These are phyloP conservation scores for Lolium rigidum DNA, from an alignment of 176 grass and related monocot species.

Conservation along the genomic window DNA sequence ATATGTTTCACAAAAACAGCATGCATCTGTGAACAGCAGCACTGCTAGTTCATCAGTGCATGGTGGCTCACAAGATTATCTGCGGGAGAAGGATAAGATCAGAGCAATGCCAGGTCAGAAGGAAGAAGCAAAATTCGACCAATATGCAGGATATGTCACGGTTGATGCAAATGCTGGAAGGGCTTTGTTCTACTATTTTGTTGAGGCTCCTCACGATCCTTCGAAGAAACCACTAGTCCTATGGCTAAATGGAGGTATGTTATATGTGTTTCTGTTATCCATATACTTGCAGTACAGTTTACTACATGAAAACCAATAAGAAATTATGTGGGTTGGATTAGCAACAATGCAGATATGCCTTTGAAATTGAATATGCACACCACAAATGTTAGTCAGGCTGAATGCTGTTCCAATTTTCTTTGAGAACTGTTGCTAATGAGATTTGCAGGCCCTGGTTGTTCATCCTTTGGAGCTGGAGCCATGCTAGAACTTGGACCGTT, in stretches of 20 bases:
- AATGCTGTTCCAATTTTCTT: not conserved
- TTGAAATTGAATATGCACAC: conserved; percentile 21
- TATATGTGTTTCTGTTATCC: not conserved
- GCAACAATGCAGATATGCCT: not conserved
- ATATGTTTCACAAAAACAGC: conserved; percentile 36
- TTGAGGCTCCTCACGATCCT: conserved; percentile 52
- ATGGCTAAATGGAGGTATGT: conserved; percentile 82
- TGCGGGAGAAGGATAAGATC: conserved; percentile 53
- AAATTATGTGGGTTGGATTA: not conserved
- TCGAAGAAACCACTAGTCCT: conserved; percentile 63
- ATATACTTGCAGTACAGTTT: conserved; percentile 12
- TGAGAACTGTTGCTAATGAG: conserved; percentile 23
- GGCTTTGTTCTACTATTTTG: conserved; percentile 87
- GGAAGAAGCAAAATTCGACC: conserved; percentile 48
- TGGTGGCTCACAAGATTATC: conserved; percentile 29
- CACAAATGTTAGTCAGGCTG: conserved; percentile 2
- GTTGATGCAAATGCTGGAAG: conserved; percentile 61
- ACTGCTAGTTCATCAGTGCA: conserved; percentile 22
- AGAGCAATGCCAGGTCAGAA: conserved; percentile 60
- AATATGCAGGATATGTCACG: conserved; percentile 72
- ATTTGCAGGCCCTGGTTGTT: conserved; percentile 70
- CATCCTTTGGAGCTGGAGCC: conserved; percentile 70
- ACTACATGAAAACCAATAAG: conserved; percentile 13
- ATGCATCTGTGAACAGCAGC: conserved; percentile 10
- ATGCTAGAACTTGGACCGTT: conserved; percentile 84